Evolutionary conservation across 345 rosid genomes (phyloP).

Genomic region (Lepidium didymum): DNA sequence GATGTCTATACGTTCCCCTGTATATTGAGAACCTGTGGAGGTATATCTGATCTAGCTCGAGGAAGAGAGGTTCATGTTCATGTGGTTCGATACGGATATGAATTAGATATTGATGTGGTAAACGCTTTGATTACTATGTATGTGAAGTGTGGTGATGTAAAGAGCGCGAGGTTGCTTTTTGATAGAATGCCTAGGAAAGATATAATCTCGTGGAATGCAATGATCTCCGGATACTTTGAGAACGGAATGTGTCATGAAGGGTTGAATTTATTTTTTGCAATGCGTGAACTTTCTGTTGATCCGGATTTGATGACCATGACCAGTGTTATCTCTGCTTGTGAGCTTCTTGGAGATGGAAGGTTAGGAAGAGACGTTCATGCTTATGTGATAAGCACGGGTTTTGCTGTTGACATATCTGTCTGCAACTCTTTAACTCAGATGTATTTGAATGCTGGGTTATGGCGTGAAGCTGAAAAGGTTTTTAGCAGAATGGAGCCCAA

Average conservation of each 20-base stretch:
- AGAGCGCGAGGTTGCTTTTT: constrained; percentile 50
- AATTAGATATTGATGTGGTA: constrained; percentile 63
- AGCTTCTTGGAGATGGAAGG: constrained; percentile 49
- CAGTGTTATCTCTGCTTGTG: constrained; percentile 63
- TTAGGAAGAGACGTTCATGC: constrained; percentile 66
- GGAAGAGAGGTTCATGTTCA: constrained; percentile 87
- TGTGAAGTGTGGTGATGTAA: constrained; percentile 59
- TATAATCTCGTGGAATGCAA: constrained; percentile 91
- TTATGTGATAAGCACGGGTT: constrained; percentile 45
- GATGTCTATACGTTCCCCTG: constrained; percentile 91
- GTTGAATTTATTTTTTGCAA: constrained; percentile 49
- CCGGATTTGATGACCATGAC: constrained; percentile 91
- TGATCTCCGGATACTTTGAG: constrained; percentile 81
- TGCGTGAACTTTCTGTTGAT: constrained; percentile 59
- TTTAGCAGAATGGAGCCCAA: constrained; percentile 51
- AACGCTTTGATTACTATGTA: constrained; percentile 89
- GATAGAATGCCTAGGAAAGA: constrained; percentile 69
- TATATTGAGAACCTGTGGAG: constrained; percentile 87
- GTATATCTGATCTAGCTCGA: constrained; percentile 51
- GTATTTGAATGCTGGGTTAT: constrained; percentile 46
- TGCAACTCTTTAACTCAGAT: constrained; percentile 66
- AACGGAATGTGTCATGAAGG: constrained; percentile 63
- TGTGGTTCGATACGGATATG: constrained; percentile 64
- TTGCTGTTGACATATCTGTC: constrained; percentile 44
- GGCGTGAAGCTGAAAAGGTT: constrained; percentile 51